phyloP scores from a whole-genome alignment of 2,329 filamentous ascomycete species.

The Fusarium cicatricum region DNA sequence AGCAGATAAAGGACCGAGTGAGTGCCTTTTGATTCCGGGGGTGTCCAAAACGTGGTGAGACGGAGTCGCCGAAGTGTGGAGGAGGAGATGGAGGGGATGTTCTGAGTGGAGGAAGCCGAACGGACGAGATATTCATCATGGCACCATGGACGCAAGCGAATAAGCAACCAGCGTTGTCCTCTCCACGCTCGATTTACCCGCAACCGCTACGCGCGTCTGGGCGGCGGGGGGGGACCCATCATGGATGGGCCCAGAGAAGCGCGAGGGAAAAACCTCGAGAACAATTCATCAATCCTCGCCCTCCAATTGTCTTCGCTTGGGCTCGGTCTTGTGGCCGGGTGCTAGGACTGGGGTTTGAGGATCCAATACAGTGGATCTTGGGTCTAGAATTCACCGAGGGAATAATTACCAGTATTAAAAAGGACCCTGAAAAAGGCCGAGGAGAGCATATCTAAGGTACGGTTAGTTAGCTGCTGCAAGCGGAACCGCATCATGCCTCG shows the following conservation, averaged over 20 bases:
- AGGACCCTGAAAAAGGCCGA: slow-evolving; percentile 20
- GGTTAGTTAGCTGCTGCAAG: not conserved
- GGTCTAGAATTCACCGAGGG: too few species aligned
- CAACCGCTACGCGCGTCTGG: not conserved
- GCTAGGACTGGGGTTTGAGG: slow-evolving; percentile 14
- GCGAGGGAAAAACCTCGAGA: slow-evolving; percentile 20
- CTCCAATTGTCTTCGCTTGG: not conserved
- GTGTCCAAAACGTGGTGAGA: slow-evolving; percentile 15
- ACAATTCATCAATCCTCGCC: too few species aligned
- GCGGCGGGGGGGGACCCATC: slow-evolving; percentile 5
- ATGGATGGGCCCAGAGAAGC: slow-evolving; percentile 10
- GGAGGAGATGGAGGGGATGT: not conserved
- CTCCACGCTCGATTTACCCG: not conserved
- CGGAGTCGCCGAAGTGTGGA: slow-evolving; percentile 29
- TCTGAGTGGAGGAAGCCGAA: not conserved
- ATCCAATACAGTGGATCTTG: slow-evolving; percentile 26
- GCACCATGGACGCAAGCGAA: slow-evolving; percentile 1
- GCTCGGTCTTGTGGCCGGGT: slow-evolving; percentile 31
- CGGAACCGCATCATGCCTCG: slow-evolving; percentile 7
- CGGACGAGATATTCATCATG: slow-evolving; percentile 7
- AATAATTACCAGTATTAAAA: too few species aligned
- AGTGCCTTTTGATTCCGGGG: not conserved
- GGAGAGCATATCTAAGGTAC: not conserved
- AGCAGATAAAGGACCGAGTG: slow-evolving; percentile 21
- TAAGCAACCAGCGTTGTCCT: not conserved